A percentile compares a stretch with the other conserved stretches of the same genome.
phyloP scores from a whole-genome alignment of 352 stramenopile genomes.

The Phytopythium ostracodes region DNA sequence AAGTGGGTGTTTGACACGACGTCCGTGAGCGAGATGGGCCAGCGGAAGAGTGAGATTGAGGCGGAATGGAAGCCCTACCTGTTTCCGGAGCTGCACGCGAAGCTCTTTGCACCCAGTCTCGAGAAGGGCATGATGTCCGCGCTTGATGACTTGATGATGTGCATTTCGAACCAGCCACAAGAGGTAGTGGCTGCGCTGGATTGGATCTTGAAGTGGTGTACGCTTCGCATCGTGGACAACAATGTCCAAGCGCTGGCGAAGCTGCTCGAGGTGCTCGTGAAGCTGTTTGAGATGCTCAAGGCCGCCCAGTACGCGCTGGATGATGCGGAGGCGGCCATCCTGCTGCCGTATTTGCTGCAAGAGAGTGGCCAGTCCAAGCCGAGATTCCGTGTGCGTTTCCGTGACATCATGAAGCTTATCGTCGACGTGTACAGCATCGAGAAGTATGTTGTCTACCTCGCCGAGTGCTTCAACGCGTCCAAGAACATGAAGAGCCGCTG shows the following conservation, averaged over 20 bases:
- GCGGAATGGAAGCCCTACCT: slow-evolving; percentile 74
- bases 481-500: slow-evolving; percentile 88
- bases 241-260: slow-evolving; percentile 85
- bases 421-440: slow-evolving; percentile 76
- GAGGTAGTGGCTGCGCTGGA: slow-evolving; percentile 71
- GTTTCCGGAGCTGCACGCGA: slow-evolving; percentile 59
- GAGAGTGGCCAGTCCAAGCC: slow-evolving; percentile 84
- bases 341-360: slow-evolving; percentile 79
- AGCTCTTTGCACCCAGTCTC: slow-evolving; percentile 72
- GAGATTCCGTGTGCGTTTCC: slow-evolving; percentile 77
- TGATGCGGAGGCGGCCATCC: slow-evolving; percentile 78
- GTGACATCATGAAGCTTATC: slow-evolving; percentile 81
- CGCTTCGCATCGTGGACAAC: slow-evolving; percentile 82
- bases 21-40: slow-evolving; percentile 59
- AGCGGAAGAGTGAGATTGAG: slow-evolving; percentile 70
- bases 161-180: slow-evolving; percentile 53
- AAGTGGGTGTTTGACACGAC: slow-evolving; percentile 84
- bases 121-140: slow-evolving; percentile 85
- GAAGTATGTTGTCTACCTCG: slow-evolving; percentile 67
- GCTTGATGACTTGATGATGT: slow-evolving; percentile 69
- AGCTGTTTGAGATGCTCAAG: slow-evolving; percentile 82
- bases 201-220: slow-evolving; percentile 84
- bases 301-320: slow-evolving; percentile 56
- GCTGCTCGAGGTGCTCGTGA: slow-evolving; percentile 75
- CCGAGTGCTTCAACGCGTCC: slow-evolving; percentile 79